phyloP scores from a whole-genome alignment of 345 rosid species.

The Boechera divaricarpa region DNA sequence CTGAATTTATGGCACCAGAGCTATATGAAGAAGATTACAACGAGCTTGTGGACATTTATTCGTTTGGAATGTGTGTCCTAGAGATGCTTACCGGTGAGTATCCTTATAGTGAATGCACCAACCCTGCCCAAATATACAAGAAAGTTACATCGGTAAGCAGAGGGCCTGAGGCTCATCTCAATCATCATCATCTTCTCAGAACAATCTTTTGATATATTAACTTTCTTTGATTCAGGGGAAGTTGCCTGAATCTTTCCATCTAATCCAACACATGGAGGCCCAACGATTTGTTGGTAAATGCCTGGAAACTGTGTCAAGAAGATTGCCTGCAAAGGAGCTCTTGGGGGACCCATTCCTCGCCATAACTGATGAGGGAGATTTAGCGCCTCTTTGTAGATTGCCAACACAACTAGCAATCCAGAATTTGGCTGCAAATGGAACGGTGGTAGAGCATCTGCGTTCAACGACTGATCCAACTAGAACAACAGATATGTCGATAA shows the following conservation, averaged over 20 bases:
- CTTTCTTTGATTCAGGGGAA: constrained; percentile 63
- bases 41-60: constrained; percentile 87
- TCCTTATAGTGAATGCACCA: constrained; percentile 89
- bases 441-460: constrained; percentile 41
- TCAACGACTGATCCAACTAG: constrained; percentile 50
- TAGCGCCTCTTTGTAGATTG: constrained; percentile 34
- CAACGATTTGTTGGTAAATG: constrained; percentile 80
- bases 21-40: constrained; percentile 94
- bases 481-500: constrained; percentile 80
- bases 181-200: constrained; percentile 14
- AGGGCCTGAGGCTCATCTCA: constrained; percentile 19
- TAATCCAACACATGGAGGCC: constrained; percentile 70
- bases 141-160: constrained; percentile 84
- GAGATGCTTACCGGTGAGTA: constrained; percentile 93
- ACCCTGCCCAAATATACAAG: constrained; percentile 95
- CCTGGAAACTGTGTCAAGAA: constrained; percentile 65
- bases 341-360: constrained; percentile 72
- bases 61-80: constrained; percentile 93
- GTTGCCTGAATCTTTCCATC: constrained; percentile 79
- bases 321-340: constrained; percentile 80
- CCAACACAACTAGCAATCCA: constrained; percentile 42
- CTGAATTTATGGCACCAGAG: constrained; percentile 99
- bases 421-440: constrained; percentile 45
- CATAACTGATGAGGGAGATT: constrained; percentile 48
- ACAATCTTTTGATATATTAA: neutral